Evolutionary conservation across 805 yeast genomes (phyloP).

Genomic region (Metschnikowia reukaufii): DNA sequence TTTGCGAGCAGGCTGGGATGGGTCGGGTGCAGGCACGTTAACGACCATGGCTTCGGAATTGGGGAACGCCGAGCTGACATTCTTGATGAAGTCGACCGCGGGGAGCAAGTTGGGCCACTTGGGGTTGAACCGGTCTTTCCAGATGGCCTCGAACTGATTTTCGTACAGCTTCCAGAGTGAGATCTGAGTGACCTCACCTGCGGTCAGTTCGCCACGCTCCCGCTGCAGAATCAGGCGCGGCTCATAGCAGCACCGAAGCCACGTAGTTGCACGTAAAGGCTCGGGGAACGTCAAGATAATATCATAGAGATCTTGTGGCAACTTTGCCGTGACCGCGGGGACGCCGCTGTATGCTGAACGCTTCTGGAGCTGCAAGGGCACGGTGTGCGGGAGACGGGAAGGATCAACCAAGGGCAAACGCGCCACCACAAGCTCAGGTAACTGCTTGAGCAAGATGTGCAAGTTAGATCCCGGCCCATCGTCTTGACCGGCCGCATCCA

Average conservation of each 20-base stretch:
- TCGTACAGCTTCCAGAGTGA: slow-evolving; percentile 96
- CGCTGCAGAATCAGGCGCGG: slow-evolving; percentile 45
- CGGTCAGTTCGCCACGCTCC: slow-evolving; percentile 23
- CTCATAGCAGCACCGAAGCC: slow-evolving; percentile 92
- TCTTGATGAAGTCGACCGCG: slow-evolving; percentile 95
- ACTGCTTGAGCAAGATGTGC: slow-evolving; percentile 52
- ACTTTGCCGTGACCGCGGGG: slow-evolving; percentile 64
- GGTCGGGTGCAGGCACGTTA: slow-evolving; percentile 41
- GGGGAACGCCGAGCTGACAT: slow-evolving; percentile 85
- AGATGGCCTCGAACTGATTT: slow-evolving; percentile 69
- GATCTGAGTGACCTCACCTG: slow-evolving; percentile 90
- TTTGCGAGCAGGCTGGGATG: slow-evolving; percentile 50
- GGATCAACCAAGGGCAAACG: slow-evolving; percentile 39
- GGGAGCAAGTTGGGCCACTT: slow-evolving; percentile 56
- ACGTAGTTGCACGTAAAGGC: slow-evolving; percentile 87
- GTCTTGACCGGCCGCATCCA: slow-evolving; percentile 43
- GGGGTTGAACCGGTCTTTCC: slow-evolving; percentile 39
- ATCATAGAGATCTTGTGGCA: slow-evolving; percentile 55
- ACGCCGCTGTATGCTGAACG: slow-evolving; percentile 49
- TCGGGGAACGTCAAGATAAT: slow-evolving; percentile 68
- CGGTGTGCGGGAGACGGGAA: slow-evolving; percentile 20
- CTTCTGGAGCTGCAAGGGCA: slow-evolving; percentile 42
- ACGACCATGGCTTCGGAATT: slow-evolving; percentile 93
- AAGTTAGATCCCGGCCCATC: slow-evolving; percentile 42
- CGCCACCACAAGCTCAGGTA: slow-evolving; percentile 57